phyloP scores from a whole-genome alignment of 2,329 filamentous ascomycete species.

The Aspergillus piperis region DNA sequence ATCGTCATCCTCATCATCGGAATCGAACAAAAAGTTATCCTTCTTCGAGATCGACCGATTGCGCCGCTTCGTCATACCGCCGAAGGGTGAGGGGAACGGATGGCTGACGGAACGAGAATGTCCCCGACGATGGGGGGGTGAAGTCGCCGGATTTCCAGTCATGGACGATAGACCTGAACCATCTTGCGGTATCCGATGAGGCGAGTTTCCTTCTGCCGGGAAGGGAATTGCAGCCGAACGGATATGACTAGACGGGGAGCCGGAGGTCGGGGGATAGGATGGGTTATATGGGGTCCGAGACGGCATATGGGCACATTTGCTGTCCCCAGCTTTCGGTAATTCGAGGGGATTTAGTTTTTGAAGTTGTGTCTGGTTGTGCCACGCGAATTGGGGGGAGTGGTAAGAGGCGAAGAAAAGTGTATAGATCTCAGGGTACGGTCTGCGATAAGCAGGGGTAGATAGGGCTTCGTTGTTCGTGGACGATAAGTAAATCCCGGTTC shows the following conservation, averaged over 20 bases:
- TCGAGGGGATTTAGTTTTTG: neutral
- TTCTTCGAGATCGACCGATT: conserved; percentile 54
- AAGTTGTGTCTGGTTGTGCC: neutral
- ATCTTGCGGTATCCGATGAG: conserved; percentile 28
- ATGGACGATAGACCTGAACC: conserved; percentile 24
- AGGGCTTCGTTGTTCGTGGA: neutral
- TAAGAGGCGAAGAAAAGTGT: neutral
- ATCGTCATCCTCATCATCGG: conserved; percentile 40
- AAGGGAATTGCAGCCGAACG: conserved; percentile 18
- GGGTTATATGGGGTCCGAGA: conserved; percentile 36
- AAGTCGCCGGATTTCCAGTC: conserved; percentile 21
- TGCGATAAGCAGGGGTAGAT: neutral
- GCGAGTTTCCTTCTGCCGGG: conserved; percentile 22
- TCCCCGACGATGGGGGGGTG: conserved; percentile 28
- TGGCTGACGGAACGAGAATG: conserved; percentile 75
- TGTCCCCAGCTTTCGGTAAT: neutral
- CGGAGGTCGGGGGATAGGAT: conserved; percentile 31
- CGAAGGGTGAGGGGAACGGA: conserved; percentile 73
- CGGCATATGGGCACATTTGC: conserved; percentile 41
- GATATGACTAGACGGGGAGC: conserved; percentile 22
- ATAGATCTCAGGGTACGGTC: neutral
- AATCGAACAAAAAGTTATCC: conserved; percentile 42
- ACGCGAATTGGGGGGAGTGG: neutral
- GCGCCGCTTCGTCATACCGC: conserved; percentile 52
- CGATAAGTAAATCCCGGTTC: neutral